Percentiles rank a stretch among this genome's conserved stretches.
Evolutionary conservation across 1,284 basidiomycete genomes (phyloP).

Genomic region (Neolentinus lepideus): DNA sequence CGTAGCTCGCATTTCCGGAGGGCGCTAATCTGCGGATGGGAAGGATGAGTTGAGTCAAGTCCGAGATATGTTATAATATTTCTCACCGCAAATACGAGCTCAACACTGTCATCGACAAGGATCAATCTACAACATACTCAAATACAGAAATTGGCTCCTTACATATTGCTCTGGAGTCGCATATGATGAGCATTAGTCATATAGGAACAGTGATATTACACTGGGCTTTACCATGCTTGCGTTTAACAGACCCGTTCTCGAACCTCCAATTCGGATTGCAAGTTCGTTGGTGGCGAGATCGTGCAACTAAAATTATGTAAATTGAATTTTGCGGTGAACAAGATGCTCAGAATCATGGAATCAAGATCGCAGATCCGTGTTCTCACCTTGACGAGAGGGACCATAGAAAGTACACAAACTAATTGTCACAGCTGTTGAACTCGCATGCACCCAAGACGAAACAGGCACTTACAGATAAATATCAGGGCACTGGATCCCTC

Average conservation of each 20-base stretch:
- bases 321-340: too few species aligned
- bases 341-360: background rate
- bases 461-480: slow-evolving; percentile 49
- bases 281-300: slow-evolving; percentile 77
- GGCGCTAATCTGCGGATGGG: slow-evolving; percentile 57
- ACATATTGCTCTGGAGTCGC: slow-evolving; percentile 56
- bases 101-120: slow-evolving; percentile 39
- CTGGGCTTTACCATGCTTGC: slow-evolving; percentile 61
- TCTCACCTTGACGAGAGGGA: slow-evolving; percentile 68
- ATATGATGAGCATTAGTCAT: slow-evolving; percentile 7
- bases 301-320: slow-evolving; percentile 52
- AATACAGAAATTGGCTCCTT: slow-evolving; percentile 20
- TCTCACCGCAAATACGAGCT: slow-evolving; percentile 65
- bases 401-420: slow-evolving; percentile 62
- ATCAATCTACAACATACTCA: background rate
- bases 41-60: background rate
- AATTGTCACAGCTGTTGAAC: background rate
- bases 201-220: background rate
- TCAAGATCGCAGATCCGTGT: slow-evolving; percentile 2
- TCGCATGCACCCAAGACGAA: background rate
- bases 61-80: slow-evolving; percentile 6
- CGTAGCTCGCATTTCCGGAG: slow-evolving; percentile 78
- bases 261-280: slow-evolving; percentile 68
- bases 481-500: slow-evolving; percentile 50
- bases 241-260: slow-evolving; percentile 73